Percentiles rank a stretch among this genome's conserved stretches.
These are phyloP conservation scores for Phytophthora fragariae DNA, from an alignment of 352 stramenopile species.

Conservation along the genomic window DNA sequence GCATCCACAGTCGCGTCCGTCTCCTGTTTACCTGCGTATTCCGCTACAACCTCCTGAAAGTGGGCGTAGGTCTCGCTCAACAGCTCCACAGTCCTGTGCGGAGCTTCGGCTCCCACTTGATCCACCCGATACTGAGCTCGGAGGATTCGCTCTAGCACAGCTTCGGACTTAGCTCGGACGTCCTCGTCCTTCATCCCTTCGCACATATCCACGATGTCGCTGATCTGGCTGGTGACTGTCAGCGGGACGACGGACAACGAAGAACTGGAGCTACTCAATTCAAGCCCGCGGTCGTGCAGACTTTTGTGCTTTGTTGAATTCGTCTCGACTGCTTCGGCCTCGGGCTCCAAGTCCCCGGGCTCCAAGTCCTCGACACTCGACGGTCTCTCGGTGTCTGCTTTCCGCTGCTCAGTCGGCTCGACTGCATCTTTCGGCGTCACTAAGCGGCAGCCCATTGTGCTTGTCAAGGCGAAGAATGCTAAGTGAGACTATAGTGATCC, in stretches of 20 bases:
- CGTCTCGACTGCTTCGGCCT: background rate
- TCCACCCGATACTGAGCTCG: constrained; percentile 23
- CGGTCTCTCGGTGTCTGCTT: constrained; percentile 18
- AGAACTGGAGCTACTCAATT: background rate
- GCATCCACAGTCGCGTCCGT: background rate
- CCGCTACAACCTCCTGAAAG: constrained; percentile 14
- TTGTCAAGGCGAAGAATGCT: background rate
- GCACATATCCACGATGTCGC: constrained; percentile 27
- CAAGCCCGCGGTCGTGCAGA: background rate
- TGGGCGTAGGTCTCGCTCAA: constrained; percentile 7
- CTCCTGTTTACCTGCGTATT: constrained; percentile 1
- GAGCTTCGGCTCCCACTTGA: constrained; percentile 1
- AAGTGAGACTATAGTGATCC: background rate
- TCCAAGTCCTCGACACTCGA: constrained; percentile 14
- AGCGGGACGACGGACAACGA: constrained; percentile 5
- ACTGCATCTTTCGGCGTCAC: background rate
- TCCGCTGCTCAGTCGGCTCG: background rate
- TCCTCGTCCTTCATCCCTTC: constrained; percentile 23
- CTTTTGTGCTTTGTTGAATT: background rate
- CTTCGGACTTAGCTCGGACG: constrained; percentile 12
- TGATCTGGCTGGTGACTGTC: constrained; percentile 27
- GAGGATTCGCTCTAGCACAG: constrained; percentile 25
- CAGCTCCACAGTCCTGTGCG: background rate
- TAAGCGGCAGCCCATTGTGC: constrained; percentile 21
- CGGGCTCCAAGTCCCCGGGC: constrained; percentile 1